Percentiles rank a stretch among this genome's conserved stretches.
Evolutionary conservation across 228 moss, liverwort and hornwort species (phyloP).

Genomic region (Sphagnum magellanicum): DNA sequence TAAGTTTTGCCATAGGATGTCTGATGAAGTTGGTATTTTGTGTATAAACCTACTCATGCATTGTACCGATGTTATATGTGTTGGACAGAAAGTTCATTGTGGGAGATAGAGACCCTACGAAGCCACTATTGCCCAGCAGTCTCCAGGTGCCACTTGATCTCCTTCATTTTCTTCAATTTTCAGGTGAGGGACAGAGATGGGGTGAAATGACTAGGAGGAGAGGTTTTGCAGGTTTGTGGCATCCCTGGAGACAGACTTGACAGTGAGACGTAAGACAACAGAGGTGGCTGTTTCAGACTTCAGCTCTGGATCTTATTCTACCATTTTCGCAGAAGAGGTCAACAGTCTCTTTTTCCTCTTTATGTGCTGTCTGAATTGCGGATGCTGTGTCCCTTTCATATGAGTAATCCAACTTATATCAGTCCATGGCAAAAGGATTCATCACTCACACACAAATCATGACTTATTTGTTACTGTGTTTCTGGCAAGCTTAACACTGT

Average conservation of each 20-base stretch:
- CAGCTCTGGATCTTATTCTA: slow-evolving; percentile 86
- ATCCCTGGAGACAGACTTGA: slow-evolving; percentile 91
- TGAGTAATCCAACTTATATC: neutral
- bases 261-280: slow-evolving; percentile 78
- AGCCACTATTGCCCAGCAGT: slow-evolving; percentile 95
- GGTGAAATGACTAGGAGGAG: neutral
- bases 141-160: slow-evolving; percentile 46
- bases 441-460: too few species aligned
- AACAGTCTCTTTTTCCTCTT: slow-evolving; percentile 1
- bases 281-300: slow-evolving; percentile 76
- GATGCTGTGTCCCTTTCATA: too few species aligned
- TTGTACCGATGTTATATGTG: neutral
- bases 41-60: too few species aligned
- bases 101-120: slow-evolving; percentile 92
- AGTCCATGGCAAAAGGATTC: neutral
- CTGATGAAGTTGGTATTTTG: too few species aligned
- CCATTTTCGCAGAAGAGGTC: slow-evolving; percentile 97
- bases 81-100: slow-evolving; percentile 85
- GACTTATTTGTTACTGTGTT: neutral
- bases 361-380: neutral
- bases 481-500: slow-evolving; percentile 15
- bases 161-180: neutral
- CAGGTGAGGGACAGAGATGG: neutral
- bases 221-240: slow-evolving; percentile 68
- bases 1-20: too few species aligned